Conservation (phyloP, 306 rosid genomes). For the apple (Malus domestica) region ASM211411v1 NC_041804.1:4892001-4892500, state of each 20-base stretch:
- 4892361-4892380: background rate
- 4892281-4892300: background rate
- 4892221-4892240: no score
- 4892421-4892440: background rate
- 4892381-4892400: slow-evolving; percentile 25
- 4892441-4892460: slow-evolving; percentile 11
- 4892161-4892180: background rate
- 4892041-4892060: no score
- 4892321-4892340: slow-evolving; percentile 23
- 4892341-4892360: slow-evolving; percentile 25
- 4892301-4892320: background rate
- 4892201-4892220: no score
- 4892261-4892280: background rate
- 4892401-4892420: slow-evolving; percentile 23
- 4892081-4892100: no score
- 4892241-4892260: background rate
- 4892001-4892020: no score
- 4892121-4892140: no score
- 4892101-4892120: no score
- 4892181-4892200: background rate
- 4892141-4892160: background rate
- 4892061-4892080: no score
- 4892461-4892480: background rate
- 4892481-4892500: slow-evolving; percentile 9
- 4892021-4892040: no score